Evolutionary conservation across 352 stramenopile genomes (phyloP).

Genomic region (Aphanomyces cochlioides): DNA sequence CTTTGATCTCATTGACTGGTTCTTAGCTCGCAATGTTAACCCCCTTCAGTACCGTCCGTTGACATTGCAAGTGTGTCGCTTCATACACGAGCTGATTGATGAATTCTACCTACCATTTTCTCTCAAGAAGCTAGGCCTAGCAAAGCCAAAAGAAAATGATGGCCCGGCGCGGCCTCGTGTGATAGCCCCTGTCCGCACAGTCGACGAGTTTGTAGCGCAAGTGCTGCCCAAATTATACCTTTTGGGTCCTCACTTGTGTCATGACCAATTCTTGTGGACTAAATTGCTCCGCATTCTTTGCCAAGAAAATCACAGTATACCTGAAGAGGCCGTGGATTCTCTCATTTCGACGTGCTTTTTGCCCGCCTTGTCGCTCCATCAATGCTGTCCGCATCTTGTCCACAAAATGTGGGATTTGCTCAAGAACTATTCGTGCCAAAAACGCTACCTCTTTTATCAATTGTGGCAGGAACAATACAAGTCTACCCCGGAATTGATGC

Average conservation of each 20-base stretch:
- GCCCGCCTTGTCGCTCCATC: conserved; percentile 66
- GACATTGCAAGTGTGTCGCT: conserved; percentile 55
- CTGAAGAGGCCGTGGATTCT: conserved; percentile 35
- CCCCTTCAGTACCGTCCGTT: conserved; percentile 62
- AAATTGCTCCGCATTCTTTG: conserved; percentile 64
- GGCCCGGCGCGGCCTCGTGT: conserved; percentile 8
- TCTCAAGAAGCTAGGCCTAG: conserved; percentile 46
- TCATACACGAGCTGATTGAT: conserved; percentile 62
- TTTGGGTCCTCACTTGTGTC: conserved; percentile 60
- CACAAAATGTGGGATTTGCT: conserved; percentile 83
- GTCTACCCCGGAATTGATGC: conserved; percentile 51
- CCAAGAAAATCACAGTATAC: conserved; percentile 40
- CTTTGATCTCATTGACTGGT: conserved; percentile 81
- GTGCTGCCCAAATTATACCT: conserved; percentile 62
- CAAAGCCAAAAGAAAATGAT: not conserved
- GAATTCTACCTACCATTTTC: conserved; percentile 58
- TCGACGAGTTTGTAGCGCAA: conserved; percentile 46
- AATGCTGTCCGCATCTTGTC: conserved; percentile 67
- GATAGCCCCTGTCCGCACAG: conserved; percentile 39
- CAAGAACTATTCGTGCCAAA: conserved; percentile 68
- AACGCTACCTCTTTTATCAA: conserved; percentile 78
- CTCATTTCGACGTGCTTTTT: conserved; percentile 63
- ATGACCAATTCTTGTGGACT: conserved; percentile 66
- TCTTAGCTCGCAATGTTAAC: conserved; percentile 59
- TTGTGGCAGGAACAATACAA: conserved; percentile 67